Percentiles rank a stretch among this genome's conserved stretches.
phyloP scores from a whole-genome alignment of 768 basidiomycete species.

The Neoboletus magnificus region DNA sequence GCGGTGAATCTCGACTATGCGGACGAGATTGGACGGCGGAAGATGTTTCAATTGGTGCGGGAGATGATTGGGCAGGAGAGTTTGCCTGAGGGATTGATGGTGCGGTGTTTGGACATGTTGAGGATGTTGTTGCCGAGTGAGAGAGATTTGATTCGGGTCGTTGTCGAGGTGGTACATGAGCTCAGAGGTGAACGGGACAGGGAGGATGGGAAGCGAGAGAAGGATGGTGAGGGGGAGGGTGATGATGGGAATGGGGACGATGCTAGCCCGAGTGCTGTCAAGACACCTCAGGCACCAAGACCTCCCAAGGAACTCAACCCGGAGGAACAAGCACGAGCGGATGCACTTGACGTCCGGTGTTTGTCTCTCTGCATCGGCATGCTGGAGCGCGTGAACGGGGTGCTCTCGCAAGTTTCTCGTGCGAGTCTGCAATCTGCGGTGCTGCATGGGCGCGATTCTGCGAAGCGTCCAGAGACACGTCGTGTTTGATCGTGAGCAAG shows the following conservation, averaged over 20 bases:
- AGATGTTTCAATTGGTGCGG: slow-evolving; percentile 83
- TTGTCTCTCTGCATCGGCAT: slow-evolving; percentile 75
- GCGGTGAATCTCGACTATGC: slow-evolving; percentile 83
- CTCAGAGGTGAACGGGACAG: slow-evolving; percentile 49
- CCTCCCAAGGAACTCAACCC: slow-evolving; percentile 44
- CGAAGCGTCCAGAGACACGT: too few species aligned
- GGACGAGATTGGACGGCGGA: slow-evolving; percentile 86
- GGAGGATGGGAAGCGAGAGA: slow-evolving; percentile 40
- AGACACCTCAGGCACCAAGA: slow-evolving; percentile 17
- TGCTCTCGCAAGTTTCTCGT: too few species aligned
- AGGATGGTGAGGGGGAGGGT: slow-evolving; percentile 25
- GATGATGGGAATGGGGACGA: slow-evolving; percentile 4
- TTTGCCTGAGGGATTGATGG: slow-evolving; percentile 68
- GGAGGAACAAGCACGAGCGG: slow-evolving; percentile 55
- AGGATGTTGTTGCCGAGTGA: slow-evolving; percentile 68
- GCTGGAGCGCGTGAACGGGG: slow-evolving; percentile 83
- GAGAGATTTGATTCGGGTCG: slow-evolving; percentile 82
- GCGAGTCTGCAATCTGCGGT: too few species aligned
- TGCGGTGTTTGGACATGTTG: slow-evolving; percentile 80
- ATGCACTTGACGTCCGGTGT: slow-evolving; percentile 70
- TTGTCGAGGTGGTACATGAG: slow-evolving; percentile 85
- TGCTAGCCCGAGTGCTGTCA: neutral
- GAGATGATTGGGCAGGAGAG: slow-evolving; percentile 74
- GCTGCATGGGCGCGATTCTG: too few species aligned
- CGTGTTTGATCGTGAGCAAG: too few species aligned